Conservation (phyloP, 2,329 filamentous ascomycete genomes). For the Sporothrix phasma region DNA sequence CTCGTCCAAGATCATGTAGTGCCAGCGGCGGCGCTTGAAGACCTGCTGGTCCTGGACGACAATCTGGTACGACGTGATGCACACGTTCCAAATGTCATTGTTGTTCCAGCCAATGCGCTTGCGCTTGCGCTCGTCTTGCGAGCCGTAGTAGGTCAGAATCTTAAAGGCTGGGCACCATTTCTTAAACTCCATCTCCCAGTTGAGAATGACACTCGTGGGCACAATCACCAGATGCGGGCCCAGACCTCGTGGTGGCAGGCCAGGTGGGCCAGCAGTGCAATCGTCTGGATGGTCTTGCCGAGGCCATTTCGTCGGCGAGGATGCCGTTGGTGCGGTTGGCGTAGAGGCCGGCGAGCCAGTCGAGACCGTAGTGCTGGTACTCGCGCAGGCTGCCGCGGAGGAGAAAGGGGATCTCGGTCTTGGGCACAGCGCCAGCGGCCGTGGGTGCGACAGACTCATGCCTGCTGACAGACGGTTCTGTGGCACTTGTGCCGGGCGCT, state of each 20-base stretch:
- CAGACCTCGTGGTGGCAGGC: conserved; percentile 84
- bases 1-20: conserved; percentile 96
- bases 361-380: conserved; percentile 93
- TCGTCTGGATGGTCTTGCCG: conserved; percentile 97
- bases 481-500: conserved; percentile 27
- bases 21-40: conserved; percentile 87
- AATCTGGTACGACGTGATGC: conserved; percentile 95
- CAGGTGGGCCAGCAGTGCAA: conserved; percentile 82
- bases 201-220: conserved; percentile 95
- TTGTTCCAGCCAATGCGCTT: conserved; percentile 92
- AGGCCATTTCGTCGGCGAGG: conserved; percentile 94
- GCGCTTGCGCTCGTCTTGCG: conserved; percentile 78
- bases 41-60: conserved; percentile 90
- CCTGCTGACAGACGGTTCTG: conserved; percentile 25
- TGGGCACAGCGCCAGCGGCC: conserved; percentile 29
- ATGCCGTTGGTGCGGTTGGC: conserved; percentile 91
- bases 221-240: conserved; percentile 93
- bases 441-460: conserved; percentile 26
- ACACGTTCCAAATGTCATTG: conserved; percentile 90
- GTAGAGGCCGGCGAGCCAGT: conserved; percentile 92
- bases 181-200: conserved; percentile 99
- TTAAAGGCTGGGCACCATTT: conserved; percentile 98
- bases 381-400: conserved; percentile 82
- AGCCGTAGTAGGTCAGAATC: conserved; percentile 93
- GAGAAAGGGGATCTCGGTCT: conserved; percentile 69